Base-by-base conservation (phyloP, 306 rosid genomes). In the Medicago lupulina region DNA sequence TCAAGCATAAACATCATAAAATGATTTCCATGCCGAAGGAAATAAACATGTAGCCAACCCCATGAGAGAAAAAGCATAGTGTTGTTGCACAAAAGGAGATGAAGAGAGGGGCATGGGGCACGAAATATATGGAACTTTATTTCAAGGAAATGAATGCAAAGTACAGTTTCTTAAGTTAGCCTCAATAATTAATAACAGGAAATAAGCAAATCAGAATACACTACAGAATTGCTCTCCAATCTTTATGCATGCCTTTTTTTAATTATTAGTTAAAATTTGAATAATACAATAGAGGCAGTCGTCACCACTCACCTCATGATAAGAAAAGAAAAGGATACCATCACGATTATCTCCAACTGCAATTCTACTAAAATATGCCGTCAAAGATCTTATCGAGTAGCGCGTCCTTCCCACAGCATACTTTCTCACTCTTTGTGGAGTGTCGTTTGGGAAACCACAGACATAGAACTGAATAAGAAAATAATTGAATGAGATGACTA, bases 301-400 rank as follows among this genome's bases (percentile, higher is more conserved):
- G 77, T 51, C 47, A 70, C 43, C 31, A 85, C 89, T 78, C 85
- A 94, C 98, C 97, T 94, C 98, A 21, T 88, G 87, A 79, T 88
- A 94, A 34, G 88, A 82, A 80, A 73, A 94, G 80, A 92, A 85
- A 66, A 94, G 85, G 82, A 94, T 80, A 41, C 98, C 98, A 85
- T 94, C 97, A 74, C 97, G 98, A 61, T 92, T 86, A 87, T 92
- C 96, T 67, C 98, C 98, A 71, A 94, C 98, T 67, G 96, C 93
- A 78, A 94, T 94, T 85, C 93, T 90, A 51, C 88, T 86, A 79
- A 82, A 89, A 82, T 90, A 88, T 65, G 97, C 86, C 68, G 96
- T 88, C 87, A 94, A 81, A 63, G 96, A 90, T 15, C 88, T 92
- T 71, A 94, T 84, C 85, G 84, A 82, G 86, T 74, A 85, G 14